Conservation (phyloP, 116 monocot genomes). For the Thalassia testudinum region DNA sequence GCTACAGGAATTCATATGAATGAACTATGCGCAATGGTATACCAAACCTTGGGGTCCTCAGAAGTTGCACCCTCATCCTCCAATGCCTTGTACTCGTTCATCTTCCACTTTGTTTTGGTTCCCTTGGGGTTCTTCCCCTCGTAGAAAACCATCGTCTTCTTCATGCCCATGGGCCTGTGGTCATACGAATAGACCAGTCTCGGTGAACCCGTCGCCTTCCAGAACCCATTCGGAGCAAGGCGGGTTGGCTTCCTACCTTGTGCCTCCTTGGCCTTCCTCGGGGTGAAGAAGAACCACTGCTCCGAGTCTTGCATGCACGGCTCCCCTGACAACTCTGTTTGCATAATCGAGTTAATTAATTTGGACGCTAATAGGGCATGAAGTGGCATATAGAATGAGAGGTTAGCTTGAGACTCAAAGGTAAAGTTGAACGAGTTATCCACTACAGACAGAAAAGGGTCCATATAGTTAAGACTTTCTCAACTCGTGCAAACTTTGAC, state of each 20-base stretch:
- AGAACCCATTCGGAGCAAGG: constrained; percentile 55
- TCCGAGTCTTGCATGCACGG: constrained; percentile 19
- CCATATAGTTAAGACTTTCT: too few species aligned
- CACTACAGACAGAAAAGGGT: too few species aligned
- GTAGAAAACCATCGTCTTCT: constrained; percentile 93
- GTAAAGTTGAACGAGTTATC: too few species aligned
- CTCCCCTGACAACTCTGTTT: constrained; percentile 40
- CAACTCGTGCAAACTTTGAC: too few species aligned
- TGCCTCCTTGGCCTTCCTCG: constrained; percentile 39
- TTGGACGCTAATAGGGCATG: too few species aligned
- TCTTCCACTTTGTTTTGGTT: constrained; percentile 70
- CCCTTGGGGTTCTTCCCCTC: constrained; percentile 43
- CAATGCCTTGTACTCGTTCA: constrained; percentile 64
- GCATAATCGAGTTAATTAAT: too few species aligned
- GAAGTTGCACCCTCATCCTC: constrained; percentile 9
- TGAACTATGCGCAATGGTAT: too few species aligned
- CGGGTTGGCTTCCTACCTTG: constrained; percentile 58
- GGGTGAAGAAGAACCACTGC: constrained; percentile 92
- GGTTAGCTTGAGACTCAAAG: too few species aligned
- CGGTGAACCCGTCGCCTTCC: constrained; percentile 84
- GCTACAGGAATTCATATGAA: too few species aligned
- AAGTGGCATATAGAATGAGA: too few species aligned
- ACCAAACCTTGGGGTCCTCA: too few species aligned
- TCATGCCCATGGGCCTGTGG: constrained; percentile 26
- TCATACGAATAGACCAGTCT: constrained; percentile 17